A percentile compares a stretch with the other conserved stretches of the same genome.
These are phyloP conservation scores for Pogostemon cablin DNA, from an alignment of 257 asterid species.

Conservation along the genomic window DNA sequence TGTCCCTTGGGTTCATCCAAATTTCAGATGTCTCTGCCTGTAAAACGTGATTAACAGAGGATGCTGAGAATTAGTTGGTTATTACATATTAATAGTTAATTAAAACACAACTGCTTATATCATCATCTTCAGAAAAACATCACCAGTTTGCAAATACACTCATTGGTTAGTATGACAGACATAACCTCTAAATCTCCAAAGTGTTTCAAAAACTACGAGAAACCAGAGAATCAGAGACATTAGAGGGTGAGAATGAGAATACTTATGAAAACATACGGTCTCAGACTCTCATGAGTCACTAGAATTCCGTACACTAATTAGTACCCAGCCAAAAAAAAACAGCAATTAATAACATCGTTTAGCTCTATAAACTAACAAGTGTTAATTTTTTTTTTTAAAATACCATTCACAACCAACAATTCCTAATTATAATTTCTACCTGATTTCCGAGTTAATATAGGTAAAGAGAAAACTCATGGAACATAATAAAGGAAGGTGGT, in stretches of 20 bases:
- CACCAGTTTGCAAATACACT: constrained; percentile 5
- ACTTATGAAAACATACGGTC: background rate
- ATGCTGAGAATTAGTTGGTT: background rate
- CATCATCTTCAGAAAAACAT: no score
- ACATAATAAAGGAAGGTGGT: background rate
- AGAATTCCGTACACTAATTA: background rate
- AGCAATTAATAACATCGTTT: background rate
- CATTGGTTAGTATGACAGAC: background rate
- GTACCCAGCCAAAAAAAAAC: background rate
- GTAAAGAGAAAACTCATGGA: background rate
- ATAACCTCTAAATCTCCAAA: constrained; percentile 5
- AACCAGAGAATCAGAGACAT: background rate
- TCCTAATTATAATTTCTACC: background rate
- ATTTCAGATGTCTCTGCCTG: constrained; percentile 97
- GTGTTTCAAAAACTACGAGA: background rate
- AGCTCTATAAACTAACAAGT: background rate
- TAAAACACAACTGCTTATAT: no score
- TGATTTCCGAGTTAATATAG: background rate
- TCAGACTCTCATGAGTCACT: background rate
- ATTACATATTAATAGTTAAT: background rate
- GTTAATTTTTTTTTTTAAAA: background rate
- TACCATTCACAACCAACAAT: background rate
- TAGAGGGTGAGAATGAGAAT: background rate
- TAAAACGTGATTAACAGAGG: background rate
- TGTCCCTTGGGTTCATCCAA: constrained; percentile 89